Evolutionary conservation across 2,329 filamentous ascomycete species (phyloP).

Genomic region (Waltergamsia citrina): DNA sequence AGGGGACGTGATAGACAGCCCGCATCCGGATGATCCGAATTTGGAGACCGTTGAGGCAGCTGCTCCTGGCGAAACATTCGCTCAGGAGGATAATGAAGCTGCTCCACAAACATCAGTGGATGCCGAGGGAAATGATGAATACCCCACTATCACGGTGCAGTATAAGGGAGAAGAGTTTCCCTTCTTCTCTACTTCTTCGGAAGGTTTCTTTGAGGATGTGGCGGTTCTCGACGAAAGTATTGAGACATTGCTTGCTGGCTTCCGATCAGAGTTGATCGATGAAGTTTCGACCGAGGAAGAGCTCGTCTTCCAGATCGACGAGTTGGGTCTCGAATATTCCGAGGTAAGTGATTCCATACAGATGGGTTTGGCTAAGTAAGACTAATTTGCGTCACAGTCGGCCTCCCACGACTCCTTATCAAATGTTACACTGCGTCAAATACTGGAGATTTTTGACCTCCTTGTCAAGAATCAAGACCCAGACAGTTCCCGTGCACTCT

Average conservation of each 20-base stretch:
- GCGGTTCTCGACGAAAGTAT: conserved; percentile 32
- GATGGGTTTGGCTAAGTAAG: background rate
- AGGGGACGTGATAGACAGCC: too few species aligned
- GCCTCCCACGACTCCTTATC: conserved; percentile 21
- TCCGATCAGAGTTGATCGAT: conserved; percentile 34
- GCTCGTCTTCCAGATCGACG: conserved; percentile 39
- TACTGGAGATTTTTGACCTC: conserved; percentile 32
- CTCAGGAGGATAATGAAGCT: background rate
- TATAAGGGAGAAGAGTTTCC: conserved; percentile 34
- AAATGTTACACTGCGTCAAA: conserved; percentile 26
- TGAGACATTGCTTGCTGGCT: conserved; percentile 29
- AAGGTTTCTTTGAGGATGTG: conserved; percentile 34
- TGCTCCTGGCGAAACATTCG: too few species aligned
- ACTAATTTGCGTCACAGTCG: conserved; percentile 24
- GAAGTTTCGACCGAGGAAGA: conserved; percentile 37
- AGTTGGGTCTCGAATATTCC: conserved; percentile 42
- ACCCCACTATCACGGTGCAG: conserved; percentile 28
- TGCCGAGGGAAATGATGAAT: conserved; percentile 11
- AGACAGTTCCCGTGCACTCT: conserved; percentile 25
- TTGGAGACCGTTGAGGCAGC: too few species aligned
- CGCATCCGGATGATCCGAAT: too few species aligned
- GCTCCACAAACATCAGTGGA: too few species aligned
- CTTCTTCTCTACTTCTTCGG: conserved; percentile 22
- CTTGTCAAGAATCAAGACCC: conserved; percentile 33
- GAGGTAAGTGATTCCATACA: conserved; percentile 26